These are phyloP conservation scores for Choiromyces venosus DNA, from an alignment of 495 filamentous ascomycete genomes.

Conservation along the genomic window DNA sequence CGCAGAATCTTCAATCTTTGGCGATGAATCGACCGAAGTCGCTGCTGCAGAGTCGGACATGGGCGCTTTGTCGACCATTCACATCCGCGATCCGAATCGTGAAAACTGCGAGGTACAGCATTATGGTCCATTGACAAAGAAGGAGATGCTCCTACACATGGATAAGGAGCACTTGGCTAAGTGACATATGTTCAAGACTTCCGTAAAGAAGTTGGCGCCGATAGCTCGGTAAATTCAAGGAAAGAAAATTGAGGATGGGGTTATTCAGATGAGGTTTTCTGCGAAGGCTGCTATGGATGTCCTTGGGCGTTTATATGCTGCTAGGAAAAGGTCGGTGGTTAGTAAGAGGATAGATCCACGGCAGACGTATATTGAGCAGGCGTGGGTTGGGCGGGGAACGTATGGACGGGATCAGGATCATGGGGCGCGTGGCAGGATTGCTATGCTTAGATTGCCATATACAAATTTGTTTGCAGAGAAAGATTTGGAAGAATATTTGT, in stretches of 20 bases:
- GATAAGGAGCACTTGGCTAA: conserved; percentile 64
- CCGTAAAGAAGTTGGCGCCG: conserved; percentile 80
- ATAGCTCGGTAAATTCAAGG: no score
- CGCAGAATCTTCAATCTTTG: conserved; percentile 57
- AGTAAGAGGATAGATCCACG: conserved; percentile 68
- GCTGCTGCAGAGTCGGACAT: no score
- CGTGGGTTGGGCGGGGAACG: no score
- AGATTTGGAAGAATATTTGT: conserved; percentile 6
- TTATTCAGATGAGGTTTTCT: conserved; percentile 82
- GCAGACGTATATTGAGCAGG: no score
- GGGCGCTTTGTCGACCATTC: conserved; percentile 29
- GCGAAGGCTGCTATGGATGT: conserved; percentile 87
- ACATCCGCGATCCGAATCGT: conserved; percentile 33
- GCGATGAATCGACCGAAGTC: conserved; percentile 51
- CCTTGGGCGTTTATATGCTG: conserved; percentile 64
- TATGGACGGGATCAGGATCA: no score
- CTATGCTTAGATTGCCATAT: no score
- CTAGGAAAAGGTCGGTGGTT: conserved; percentile 70
- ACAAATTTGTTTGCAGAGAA: conserved; percentile 52
- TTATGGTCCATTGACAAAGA: conserved; percentile 60
- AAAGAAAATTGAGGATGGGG: no score
- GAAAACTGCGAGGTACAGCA: conserved; percentile 51
- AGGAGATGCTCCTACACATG: no score
- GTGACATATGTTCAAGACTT: conserved; percentile 67
- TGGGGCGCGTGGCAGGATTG: no score